Conservation (phyloP, 352 stramenopile genomes). For the Elongisporangium prolatum region DNA sequence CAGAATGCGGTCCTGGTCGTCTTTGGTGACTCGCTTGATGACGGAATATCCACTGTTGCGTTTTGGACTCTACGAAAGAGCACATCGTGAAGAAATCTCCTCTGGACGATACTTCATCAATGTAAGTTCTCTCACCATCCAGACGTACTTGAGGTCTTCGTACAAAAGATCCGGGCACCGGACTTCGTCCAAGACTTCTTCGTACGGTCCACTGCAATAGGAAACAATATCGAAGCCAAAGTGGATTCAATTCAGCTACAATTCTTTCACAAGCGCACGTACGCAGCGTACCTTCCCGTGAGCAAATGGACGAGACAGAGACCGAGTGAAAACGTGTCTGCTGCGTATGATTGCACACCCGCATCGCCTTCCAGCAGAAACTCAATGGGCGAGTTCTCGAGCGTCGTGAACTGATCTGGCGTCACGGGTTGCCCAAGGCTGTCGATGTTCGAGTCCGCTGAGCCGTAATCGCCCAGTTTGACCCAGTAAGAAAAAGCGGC, state of each 20-base stretch:
- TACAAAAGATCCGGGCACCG: constrained; percentile 85
- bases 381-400: constrained; percentile 97
- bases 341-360: constrained; percentile 87
- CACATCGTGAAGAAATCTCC: background rate
- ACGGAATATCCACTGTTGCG: constrained; percentile 67
- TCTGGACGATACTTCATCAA: background rate
- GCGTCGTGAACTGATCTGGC: constrained; percentile 95
- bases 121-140: constrained; percentile 51
- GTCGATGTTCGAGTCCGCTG: constrained; percentile 86
- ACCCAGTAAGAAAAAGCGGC: constrained; percentile 80
- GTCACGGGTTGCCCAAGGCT: constrained; percentile 89
- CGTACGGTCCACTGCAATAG: constrained; percentile 88
- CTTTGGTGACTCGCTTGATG: constrained; percentile 47
- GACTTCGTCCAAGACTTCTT: constrained; percentile 95
- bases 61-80: constrained; percentile 26
- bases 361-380: constrained; percentile 92
- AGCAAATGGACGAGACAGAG: constrained; percentile 96
- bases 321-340: constrained; percentile 95
- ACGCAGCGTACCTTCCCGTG: constrained; percentile 77
- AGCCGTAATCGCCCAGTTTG: constrained; percentile 98
- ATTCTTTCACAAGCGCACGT: background rate
- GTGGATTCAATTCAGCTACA: background rate
- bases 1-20: constrained; percentile 81
- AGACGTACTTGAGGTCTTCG: constrained; percentile 83
- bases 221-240: background rate